Evolutionary conservation across 345 rosid species (phyloP), one percentile per base, ranked within the genome.

Genomic region (Physaria fendleri): DNA sequence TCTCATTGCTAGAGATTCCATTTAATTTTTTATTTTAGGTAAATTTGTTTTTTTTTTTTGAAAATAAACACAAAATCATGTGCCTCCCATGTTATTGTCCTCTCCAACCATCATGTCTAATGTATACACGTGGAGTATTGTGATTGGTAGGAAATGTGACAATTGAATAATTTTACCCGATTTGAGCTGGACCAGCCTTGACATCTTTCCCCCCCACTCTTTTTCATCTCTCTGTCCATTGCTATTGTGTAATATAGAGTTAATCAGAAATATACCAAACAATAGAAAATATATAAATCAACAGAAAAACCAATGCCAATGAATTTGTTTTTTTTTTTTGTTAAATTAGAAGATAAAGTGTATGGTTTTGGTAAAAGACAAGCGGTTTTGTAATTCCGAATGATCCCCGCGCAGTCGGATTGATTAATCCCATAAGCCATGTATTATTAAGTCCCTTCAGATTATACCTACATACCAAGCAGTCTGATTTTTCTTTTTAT

Each of bases 161-260:
- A 64, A 56, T 61, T 56, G 2, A 27, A 22, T n/a, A 4, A 4
- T 62, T 62, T 65, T 45, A 33, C 69, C 45, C 52, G 25, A 68
- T 56, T 74, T 62, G 78, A 78, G 82, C 74, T 83, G 85, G 83
- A 74, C 48, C 68, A 72, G 65, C 68, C 54, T 72, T 37, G 74
- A 62, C 68, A 60, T 59, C 40, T 68, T 43, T 30, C 30, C 27
- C 21, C 20, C 13, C 54, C 65, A 68, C 62, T 34, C 64, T 34
- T 51, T 62, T 28, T 32, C 57, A 32, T 51, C 14, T 17, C 51
- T 42, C 29, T 20, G 8, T 21, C 0, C 20, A 42, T 12, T 62
- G 12, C 1, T 17, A 5, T 44, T 56, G 28, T 38, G 58, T 54
- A 8, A 28, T 43, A 33, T 16, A 38, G 9, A 10, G 44, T 42